Evolutionary conservation across 1,284 basidiomycete genomes (phyloP), one percentile per base, ranked within the genome.

Genomic region (Afroboletus lepidellus): DNA sequence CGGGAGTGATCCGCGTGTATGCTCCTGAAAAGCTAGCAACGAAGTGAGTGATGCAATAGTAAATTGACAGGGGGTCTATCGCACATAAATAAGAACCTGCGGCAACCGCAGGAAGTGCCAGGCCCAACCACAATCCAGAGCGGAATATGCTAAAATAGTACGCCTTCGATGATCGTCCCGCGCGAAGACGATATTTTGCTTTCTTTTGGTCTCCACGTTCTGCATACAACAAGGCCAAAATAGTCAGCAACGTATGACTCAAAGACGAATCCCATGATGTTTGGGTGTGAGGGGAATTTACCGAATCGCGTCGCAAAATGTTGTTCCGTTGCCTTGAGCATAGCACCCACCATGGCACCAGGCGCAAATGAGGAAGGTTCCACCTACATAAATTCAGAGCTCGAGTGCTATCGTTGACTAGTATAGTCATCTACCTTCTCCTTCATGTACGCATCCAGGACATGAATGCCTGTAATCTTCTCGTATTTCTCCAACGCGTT

Each of bases 401-500:
- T 36, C 42, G 12, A 48, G 44, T 7, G 13, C 36, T 44, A 7
- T 29, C 16, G 38, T 15, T 8, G 21, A 23, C 18, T 18, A 36
- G 16, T 2, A 9, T 36, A 20, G n/a, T 12, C 12, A 23, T 56
- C 23, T 55, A 90, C 89, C 64, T 84, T 85, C 62, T 92, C 86
- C 13, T 76, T 72, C 73, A 84, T 90, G 70, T 90, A 96, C 50
- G 81, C 77, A 39, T 85, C 80, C 66, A 87, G 83, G 3, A 77
- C 78, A 39, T 79, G 72, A 21, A 87, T 86, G 63, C 79, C 82
- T 1, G 91, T 88, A 3, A 83, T 76, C 72, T 97, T 98, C 66
- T 94, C 92, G 62, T 94, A 97, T 72, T 98, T 98, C 72, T 94
- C 97, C 57, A 97, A 67, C 0, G 87, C 89, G 67, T 98, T 97